phyloP scores from a whole-genome alignment of 441 rosid species.

The Euphorbia corollata region DNA sequence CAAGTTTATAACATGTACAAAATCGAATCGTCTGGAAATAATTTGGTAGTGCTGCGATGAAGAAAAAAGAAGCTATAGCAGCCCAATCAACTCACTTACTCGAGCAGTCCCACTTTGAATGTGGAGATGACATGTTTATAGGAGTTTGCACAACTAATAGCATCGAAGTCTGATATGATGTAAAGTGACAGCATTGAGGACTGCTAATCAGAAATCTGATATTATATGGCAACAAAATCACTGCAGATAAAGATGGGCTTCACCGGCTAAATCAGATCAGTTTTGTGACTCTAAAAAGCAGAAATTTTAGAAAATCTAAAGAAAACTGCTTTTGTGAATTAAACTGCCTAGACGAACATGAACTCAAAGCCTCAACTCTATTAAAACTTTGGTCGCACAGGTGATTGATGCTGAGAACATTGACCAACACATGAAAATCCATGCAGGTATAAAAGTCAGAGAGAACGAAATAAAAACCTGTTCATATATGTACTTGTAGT shows the following conservation, averaged over 20 bases:
- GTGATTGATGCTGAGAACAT: not conserved
- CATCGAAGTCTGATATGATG: no score
- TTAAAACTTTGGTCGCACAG: not conserved
- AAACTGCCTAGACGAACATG: not conserved
- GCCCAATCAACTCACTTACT: no score
- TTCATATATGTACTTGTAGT: not conserved
- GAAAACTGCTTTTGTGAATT: not conserved
- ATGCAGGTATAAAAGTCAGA: not conserved
- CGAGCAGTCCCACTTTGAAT: no score
- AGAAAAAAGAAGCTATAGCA: no score
- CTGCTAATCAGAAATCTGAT: not conserved
- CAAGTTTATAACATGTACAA: not conserved
- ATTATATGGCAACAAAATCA: not conserved
- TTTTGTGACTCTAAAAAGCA: not conserved
- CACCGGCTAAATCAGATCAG: not conserved
- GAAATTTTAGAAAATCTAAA: not conserved
- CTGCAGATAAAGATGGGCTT: not conserved
- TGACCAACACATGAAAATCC: not conserved
- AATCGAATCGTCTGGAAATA: no score
- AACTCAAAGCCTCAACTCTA: not conserved
- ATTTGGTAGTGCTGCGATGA: no score
- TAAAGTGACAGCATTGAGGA: not conserved
- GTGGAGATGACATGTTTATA: no score
- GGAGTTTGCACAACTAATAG: no score
- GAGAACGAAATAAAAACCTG: not conserved